Evolutionary conservation across 2,329 filamentous ascomycete genomes (phyloP), one percentile per base, ranked within the genome.

Genomic region (Diaporthe aspalathi): DNA sequence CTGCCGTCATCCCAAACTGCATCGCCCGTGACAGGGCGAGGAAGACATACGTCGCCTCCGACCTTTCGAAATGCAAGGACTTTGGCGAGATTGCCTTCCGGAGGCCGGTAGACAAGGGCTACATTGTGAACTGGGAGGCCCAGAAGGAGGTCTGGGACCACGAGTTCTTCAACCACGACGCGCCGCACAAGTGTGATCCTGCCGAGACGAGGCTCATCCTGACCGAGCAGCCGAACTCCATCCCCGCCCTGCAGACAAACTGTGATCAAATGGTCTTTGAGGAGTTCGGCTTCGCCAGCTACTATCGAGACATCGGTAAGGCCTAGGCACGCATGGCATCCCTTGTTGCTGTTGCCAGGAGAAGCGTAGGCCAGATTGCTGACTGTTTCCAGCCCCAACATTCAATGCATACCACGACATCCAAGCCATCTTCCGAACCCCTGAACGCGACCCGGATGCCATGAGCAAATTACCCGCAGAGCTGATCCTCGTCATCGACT

Each of bases 251-350:
- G 74, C 94, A 98, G 81, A 89, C 91, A 49, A 96, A 98, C 79
- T 94, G 94, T 76, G 96, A 99, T 78, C 95, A 99, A 84, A 94
- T 99, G 78, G 90, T 98, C 1, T 98, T 99, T 84, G 96, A 99
- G 79, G 95, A 98, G 79, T 99, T 96, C 83, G 94, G 94, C 2
- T 99, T 99, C 81, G 89, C 92, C 14, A 92, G 93, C 75, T 97
- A 97, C 82, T 92, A 92, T 74, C 90, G 96, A 73, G 91, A 89
- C 70, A 84, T 93, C 74, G 93, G 93, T 89, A 80, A 72, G 84
- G n/a, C 45, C 70, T 20, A 47, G 17, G 20, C 67, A 17, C 27
- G 38, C 56, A n/a, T 5, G 29, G 38, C 56, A n/a, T 5, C 32
- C 32, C 5, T 9, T 35, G 32, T 9, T 35, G 32, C 67, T 43